Conservation (phyloP, 1,284 basidiomycete genomes). For the Termitomyces sp. region DNA sequence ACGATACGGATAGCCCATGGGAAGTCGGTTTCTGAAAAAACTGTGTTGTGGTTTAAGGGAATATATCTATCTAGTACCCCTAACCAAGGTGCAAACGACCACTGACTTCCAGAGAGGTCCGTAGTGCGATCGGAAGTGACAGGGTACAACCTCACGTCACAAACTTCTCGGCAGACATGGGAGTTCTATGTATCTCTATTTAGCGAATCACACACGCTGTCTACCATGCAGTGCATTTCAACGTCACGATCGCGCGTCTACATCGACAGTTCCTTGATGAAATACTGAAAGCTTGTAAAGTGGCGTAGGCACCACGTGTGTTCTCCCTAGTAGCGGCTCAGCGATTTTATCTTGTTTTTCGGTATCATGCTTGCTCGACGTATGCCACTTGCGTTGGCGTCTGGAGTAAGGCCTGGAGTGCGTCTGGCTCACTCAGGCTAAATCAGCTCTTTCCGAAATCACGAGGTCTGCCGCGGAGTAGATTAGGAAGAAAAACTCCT, state of each 20-base stretch:
- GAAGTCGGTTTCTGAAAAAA: not conserved
- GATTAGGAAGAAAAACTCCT: too few species aligned
- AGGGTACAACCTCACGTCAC: too few species aligned
- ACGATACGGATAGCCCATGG: not conserved
- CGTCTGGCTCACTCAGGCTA: not conserved
- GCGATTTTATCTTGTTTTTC: not conserved
- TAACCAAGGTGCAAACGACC: not conserved
- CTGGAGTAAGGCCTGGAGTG: not conserved
- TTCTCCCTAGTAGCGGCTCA: not conserved
- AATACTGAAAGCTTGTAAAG: not conserved
- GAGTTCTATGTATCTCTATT: too few species aligned
- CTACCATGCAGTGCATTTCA: too few species aligned
- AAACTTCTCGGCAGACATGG: too few species aligned
- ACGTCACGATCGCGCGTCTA: not conserved
- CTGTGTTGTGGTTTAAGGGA: not conserved
- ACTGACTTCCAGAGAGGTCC: too few species aligned
- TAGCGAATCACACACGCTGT: too few species aligned
- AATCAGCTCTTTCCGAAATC: not conserved
- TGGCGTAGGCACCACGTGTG: constrained; percentile 1
- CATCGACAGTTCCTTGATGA: not conserved
- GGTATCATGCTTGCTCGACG: not conserved
- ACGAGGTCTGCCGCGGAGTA: too few species aligned
- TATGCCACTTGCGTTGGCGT: not conserved
- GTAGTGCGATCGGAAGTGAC: too few species aligned
- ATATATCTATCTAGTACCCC: not conserved